Percentiles rank a stretch among this genome's conserved stretches.
Evolutionary conservation across 768 basidiomycete species (phyloP).

Genomic region (Steccherinum ochraceum): DNA sequence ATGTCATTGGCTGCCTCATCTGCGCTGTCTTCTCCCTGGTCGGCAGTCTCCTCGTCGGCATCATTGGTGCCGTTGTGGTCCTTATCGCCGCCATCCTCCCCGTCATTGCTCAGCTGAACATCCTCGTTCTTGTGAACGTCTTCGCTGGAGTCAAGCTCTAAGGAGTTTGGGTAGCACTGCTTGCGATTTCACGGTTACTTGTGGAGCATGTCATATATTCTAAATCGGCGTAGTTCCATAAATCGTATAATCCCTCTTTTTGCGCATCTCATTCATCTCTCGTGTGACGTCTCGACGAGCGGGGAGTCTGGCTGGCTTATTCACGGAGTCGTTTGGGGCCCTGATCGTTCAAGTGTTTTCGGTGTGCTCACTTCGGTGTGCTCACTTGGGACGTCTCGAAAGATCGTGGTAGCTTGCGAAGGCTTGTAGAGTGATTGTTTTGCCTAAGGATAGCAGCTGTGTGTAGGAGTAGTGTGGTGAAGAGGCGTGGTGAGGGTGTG

Average conservation of each 20-base stretch:
- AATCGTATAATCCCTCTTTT: too few relatives aligned
- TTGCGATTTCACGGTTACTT: neutral
- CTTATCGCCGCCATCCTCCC: slow-evolving; percentile 14
- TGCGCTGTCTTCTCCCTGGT: slow-evolving; percentile 17
- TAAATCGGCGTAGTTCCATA: neutral
- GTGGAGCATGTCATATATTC: neutral
- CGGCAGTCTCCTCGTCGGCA: slow-evolving; percentile 16
- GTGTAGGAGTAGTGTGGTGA: too few relatives aligned
- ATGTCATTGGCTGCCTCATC: slow-evolving; percentile 18
- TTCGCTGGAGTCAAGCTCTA: slow-evolving; percentile 15
- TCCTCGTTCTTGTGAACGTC: slow-evolving; percentile 16
- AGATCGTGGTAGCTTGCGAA: too few relatives aligned
- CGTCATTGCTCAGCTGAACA: slow-evolving; percentile 19
- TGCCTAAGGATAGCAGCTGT: too few relatives aligned
- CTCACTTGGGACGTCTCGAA: too few relatives aligned
- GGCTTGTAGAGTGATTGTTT: too few relatives aligned
- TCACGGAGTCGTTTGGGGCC: neutral
- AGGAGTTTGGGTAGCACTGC: neutral
- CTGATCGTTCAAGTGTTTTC: too few relatives aligned
- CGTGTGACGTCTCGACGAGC: neutral
- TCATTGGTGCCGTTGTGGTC: slow-evolving; percentile 18
- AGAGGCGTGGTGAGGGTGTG: too few relatives aligned
- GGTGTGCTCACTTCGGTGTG: too few relatives aligned
- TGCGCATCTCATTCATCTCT: too few relatives aligned
- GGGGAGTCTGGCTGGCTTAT: neutral